These are phyloP conservation scores for Rhizopogon vesiculosus DNA, from an alignment of 768 basidiomycete species.

Conservation along the genomic window DNA sequence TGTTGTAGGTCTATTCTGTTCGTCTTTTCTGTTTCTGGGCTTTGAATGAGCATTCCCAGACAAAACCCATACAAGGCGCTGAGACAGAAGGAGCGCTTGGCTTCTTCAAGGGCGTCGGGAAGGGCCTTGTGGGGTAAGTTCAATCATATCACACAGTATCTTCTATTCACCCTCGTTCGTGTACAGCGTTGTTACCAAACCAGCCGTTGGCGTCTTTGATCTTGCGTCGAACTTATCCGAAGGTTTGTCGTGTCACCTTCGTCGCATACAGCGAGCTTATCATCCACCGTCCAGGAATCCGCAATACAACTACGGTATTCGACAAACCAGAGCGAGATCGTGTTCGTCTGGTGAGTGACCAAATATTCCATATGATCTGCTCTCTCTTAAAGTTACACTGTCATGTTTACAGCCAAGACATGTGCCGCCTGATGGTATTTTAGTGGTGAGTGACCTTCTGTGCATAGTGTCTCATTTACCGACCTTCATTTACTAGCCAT, in stretches of 20 bases:
- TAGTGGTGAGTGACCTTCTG: slow-evolving; percentile 54
- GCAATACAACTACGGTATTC: slow-evolving; percentile 98
- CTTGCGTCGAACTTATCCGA: slow-evolving; percentile 92
- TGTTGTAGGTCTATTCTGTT: slow-evolving; percentile 47
- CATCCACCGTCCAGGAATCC: slow-evolving; percentile 60
- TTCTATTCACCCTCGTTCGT: background rate
- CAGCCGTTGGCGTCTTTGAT: slow-evolving; percentile 94
- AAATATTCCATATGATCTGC: background rate
- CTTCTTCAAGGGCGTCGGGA: slow-evolving; percentile 97
- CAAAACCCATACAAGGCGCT: slow-evolving; percentile 96
- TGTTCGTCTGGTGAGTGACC: slow-evolving; percentile 59
- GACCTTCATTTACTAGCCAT: slow-evolving; percentile 52
- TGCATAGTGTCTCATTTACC: background rate
- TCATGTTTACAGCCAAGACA: slow-evolving; percentile 64
- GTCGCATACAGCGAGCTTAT: background rate
- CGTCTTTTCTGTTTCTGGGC: slow-evolving; percentile 1
- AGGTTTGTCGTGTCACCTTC: slow-evolving; percentile 41
- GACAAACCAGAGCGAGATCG: slow-evolving; percentile 89
- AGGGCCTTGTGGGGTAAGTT: slow-evolving; percentile 85
- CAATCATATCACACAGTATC: background rate
- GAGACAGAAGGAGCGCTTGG: slow-evolving; percentile 91
- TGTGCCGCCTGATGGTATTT: slow-evolving; percentile 80
- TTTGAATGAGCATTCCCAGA: slow-evolving; percentile 39
- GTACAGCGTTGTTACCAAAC: slow-evolving; percentile 85
- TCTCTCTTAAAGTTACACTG: background rate